Evolutionary conservation across 2,329 filamentous ascomycete species (phyloP).

Genomic region (Apiospora kogelbergensis): DNA sequence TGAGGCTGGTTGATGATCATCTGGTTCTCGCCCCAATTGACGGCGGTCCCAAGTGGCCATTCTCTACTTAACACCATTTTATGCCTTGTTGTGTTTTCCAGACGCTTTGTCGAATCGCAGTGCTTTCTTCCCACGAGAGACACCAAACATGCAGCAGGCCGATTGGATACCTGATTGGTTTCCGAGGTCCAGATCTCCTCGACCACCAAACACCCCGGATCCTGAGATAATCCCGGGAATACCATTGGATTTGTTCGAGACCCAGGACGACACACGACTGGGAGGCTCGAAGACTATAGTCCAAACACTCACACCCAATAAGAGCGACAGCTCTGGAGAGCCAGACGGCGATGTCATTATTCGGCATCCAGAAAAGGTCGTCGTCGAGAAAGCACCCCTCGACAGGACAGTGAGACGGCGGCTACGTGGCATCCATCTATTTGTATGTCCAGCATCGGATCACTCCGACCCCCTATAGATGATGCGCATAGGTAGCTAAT

Average conservation of each 20-base stretch:
- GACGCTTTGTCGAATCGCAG: neutral
- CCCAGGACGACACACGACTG: neutral
- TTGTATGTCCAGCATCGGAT: constrained; percentile 19
- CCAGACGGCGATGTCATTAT: neutral
- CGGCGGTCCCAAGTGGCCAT: neutral
- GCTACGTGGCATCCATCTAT: constrained; percentile 25
- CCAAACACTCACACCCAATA: neutral
- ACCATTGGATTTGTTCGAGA: neutral
- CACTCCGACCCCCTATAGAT: neutral
- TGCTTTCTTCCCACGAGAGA: no score
- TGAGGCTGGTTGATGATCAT: neutral
- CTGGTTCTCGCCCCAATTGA: neutral
- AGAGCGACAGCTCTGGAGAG: neutral
- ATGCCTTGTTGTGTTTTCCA: neutral
- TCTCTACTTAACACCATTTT: neutral
- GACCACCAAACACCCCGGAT: neutral
- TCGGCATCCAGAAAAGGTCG: constrained; percentile 12
- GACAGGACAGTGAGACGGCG: constrained; percentile 25
- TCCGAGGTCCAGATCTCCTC: neutral
- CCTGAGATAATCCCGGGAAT: neutral
- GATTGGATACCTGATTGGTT: neutral
- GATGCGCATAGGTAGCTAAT: neutral
- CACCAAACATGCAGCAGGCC: neutral
- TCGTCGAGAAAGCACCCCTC: constrained; percentile 19
- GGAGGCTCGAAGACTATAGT: neutral